These are phyloP conservation scores for Rhizopogon vulgaris DNA, from an alignment of 768 basidiomycete species.

Conservation along the genomic window DNA sequence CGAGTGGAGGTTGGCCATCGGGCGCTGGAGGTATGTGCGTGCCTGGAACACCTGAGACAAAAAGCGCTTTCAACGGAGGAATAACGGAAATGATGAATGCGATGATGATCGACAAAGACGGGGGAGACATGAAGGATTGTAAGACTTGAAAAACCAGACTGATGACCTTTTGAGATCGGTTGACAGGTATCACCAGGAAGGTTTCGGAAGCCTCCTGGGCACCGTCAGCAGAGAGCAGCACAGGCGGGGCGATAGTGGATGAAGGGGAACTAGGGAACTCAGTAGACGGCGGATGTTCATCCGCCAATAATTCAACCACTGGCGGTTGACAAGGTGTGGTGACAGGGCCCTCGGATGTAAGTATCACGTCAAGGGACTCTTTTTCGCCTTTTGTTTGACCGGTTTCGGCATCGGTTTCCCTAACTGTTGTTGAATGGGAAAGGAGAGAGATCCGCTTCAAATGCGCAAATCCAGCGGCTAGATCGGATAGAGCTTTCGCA, in stretches of 20 bases:
- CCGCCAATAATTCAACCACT: background rate
- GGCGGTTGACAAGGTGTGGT: background rate
- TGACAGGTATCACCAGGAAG: background rate
- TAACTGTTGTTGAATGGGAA: no score
- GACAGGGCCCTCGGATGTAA: background rate
- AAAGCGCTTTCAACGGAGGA: slow-evolving; percentile 54
- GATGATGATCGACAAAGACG: slow-evolving; percentile 47
- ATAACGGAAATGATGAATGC: slow-evolving; percentile 53
- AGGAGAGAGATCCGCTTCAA: background rate
- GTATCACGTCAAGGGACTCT: background rate
- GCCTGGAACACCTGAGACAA: slow-evolving; percentile 38
- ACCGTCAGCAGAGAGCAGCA: background rate
- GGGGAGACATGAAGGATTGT: slow-evolving; percentile 37
- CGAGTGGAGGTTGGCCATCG: slow-evolving; percentile 62
- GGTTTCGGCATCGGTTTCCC: background rate
- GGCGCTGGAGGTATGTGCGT: slow-evolving; percentile 46
- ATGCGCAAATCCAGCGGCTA: slow-evolving; percentile 9
- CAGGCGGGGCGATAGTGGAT: background rate
- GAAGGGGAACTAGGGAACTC: background rate
- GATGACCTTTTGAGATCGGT: background rate
- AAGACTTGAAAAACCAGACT: slow-evolving; percentile 16
- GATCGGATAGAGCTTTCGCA: slow-evolving; percentile 1
- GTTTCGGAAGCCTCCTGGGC: background rate
- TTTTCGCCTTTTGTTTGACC: background rate
- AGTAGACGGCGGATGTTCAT: background rate